phyloP scores from a whole-genome alignment of 2,329 filamentous ascomycete species.

The Aspergillus viridinutans region DNA sequence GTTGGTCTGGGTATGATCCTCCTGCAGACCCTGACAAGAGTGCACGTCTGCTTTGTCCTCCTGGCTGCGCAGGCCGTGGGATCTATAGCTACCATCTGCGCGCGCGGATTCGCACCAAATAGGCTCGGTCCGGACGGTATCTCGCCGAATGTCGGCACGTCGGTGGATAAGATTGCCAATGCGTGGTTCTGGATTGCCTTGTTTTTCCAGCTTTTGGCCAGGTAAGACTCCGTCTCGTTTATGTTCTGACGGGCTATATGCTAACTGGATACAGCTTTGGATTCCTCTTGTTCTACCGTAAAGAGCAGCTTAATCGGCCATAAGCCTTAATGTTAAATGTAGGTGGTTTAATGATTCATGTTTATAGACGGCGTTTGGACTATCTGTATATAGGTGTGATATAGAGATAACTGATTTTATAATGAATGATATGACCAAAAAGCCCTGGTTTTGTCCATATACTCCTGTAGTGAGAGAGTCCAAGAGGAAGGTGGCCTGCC shows the following conservation, averaged over 20 bases:
- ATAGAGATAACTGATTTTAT: not conserved
- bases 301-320: conserved; percentile 40
- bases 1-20: conserved; percentile 65
- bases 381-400: not conserved
- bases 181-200: conserved; percentile 60
- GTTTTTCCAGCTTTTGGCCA: conserved; percentile 53
- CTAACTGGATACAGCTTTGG: conserved; percentile 23
- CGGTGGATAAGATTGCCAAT: conserved; percentile 42
- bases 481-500: too few species aligned
- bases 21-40: conserved; percentile 58
- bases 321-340: conserved; percentile 8
- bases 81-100: conserved; percentile 57
- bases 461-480: too few species aligned
- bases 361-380: not conserved
- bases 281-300: conserved; percentile 40
- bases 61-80: conserved; percentile 58
- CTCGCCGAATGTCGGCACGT: conserved; percentile 56
- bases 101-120: conserved; percentile 57
- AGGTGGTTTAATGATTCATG: not conserved
- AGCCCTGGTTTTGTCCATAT: too few species aligned
- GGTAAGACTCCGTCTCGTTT: conserved; percentile 35
- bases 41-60: conserved; percentile 60
- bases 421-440: not conserved
- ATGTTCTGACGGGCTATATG: not conserved
- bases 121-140: conserved; percentile 56